Conservation (phyloP, 2,329 filamentous ascomycete genomes). For the Myrmaecium sp. region DNA sequence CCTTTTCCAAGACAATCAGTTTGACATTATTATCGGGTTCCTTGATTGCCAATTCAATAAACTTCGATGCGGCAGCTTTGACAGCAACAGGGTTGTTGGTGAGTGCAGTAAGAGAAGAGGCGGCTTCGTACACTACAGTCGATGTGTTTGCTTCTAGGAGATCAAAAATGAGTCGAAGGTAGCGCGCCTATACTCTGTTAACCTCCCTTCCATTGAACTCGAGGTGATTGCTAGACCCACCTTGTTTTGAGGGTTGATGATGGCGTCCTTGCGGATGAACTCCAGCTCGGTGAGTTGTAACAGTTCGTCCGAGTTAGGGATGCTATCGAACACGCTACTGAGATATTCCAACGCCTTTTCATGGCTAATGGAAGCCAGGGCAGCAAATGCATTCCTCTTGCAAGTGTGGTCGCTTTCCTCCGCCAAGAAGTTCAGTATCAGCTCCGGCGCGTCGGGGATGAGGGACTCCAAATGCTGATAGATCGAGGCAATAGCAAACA, state of each 20-base stretch:
- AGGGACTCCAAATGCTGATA: constrained; percentile 78
- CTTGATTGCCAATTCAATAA: constrained; percentile 93
- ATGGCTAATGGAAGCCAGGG: constrained; percentile 78
- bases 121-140: constrained; percentile 94
- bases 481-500: constrained; percentile 87
- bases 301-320: constrained; percentile 86
- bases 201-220: no score
- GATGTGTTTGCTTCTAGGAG: constrained; percentile 82
- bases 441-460: constrained; percentile 88
- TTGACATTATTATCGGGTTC: constrained; percentile 99
- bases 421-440: constrained; percentile 78
- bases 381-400: constrained; percentile 94
- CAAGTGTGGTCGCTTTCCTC: constrained; percentile 86
- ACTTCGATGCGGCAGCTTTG: constrained; percentile 87
- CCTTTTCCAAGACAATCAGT: constrained; percentile 88
- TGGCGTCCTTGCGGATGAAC: constrained; percentile 95
- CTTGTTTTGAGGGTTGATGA: constrained; percentile 90
- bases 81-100: constrained; percentile 96
- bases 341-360: constrained; percentile 82
- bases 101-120: constrained; percentile 80
- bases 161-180: constrained; percentile 89
- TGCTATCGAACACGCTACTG: constrained; percentile 76
- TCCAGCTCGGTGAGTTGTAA: constrained; percentile 87
- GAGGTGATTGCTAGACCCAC: constrained; percentile 26
- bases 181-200: constrained; percentile 48